Conservation (phyloP, 192 early-diverging fungal species). For the Bifiguratus adelaidae region DNA sequence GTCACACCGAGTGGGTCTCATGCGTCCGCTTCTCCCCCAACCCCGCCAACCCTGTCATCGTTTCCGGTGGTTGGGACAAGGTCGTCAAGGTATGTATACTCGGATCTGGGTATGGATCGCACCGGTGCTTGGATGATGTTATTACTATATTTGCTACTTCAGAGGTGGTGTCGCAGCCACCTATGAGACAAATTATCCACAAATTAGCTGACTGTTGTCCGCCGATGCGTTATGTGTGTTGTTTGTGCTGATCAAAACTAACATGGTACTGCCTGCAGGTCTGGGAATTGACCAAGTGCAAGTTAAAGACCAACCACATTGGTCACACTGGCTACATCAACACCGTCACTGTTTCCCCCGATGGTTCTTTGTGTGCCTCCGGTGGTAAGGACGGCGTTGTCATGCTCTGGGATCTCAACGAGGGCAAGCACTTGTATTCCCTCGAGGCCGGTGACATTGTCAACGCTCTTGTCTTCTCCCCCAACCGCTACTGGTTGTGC, state of each 20-base stretch:
- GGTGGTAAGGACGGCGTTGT: slow-evolving; percentile 98
- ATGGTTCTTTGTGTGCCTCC: slow-evolving; percentile 99
- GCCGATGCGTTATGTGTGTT: too few relatives aligned
- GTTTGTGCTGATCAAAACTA: neutral
- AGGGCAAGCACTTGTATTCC: slow-evolving; percentile 99
- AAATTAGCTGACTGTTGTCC: slow-evolving; percentile 28
- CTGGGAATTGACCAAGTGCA: slow-evolving; percentile 98
- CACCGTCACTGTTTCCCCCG: slow-evolving; percentile 97
- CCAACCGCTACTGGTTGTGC: slow-evolving; percentile 99
- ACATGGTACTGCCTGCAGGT: slow-evolving; percentile 44
- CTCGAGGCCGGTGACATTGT: slow-evolving; percentile 92
- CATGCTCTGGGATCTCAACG: slow-evolving; percentile 99
- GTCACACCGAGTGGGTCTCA: slow-evolving; percentile 98
- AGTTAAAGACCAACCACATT: slow-evolving; percentile 98
- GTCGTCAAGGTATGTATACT: slow-evolving; percentile 84
- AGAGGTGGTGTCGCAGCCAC: slow-evolving; percentile 34
- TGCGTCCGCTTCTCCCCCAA: slow-evolving; percentile 99
- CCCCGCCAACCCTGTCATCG: slow-evolving; percentile 95
- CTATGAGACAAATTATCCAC: slow-evolving; percentile 54
- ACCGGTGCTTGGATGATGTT: slow-evolving; percentile 19
- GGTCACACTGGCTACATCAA: slow-evolving; percentile 98
- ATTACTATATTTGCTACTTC: slow-evolving; percentile 67
- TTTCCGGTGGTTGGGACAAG: slow-evolving; percentile 99
- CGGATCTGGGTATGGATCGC: neutral
- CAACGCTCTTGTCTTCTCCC: slow-evolving; percentile 97